Percentiles rank a stretch among this genome's conserved stretches.
These are phyloP conservation scores for Hygrocybe punicea DNA, from an alignment of 768 basidiomycete genomes.

Conservation along the genomic window DNA sequence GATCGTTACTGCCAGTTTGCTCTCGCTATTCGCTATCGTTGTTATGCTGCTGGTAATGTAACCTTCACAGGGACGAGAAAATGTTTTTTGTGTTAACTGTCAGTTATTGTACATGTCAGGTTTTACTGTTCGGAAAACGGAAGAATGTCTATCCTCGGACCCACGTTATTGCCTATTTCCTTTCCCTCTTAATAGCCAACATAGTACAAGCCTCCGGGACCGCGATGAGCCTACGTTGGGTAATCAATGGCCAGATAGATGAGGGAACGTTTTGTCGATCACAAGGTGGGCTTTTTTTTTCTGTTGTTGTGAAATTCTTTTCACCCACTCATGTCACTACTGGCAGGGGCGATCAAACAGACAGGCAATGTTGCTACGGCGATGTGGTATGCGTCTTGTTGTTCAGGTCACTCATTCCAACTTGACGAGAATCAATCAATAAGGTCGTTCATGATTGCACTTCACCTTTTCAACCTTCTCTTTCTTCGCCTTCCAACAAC, in stretches of 20 bases:
- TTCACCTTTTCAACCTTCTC: constrained; percentile 33
- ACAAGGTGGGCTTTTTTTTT: constrained; percentile 21
- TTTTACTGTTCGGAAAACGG: neutral
- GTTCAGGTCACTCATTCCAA: too few species aligned
- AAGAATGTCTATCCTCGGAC: constrained; percentile 12
- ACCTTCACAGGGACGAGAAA: too few species aligned
- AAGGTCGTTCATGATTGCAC: constrained; percentile 33
- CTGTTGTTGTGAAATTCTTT: neutral
- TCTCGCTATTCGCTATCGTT: neutral
- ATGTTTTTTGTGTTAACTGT: too few species aligned
- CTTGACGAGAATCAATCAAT: too few species aligned
- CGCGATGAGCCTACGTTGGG: constrained; percentile 29
- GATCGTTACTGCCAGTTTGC: neutral
- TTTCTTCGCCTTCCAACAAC: constrained; percentile 36
- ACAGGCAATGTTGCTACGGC: constrained; percentile 44
- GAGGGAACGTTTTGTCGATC: constrained; percentile 19
- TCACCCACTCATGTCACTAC: neutral
- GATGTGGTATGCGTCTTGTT: constrained; percentile 31
- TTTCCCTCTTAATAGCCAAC: constrained; percentile 28
- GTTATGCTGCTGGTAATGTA: neutral
- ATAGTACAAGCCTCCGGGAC: constrained; percentile 26
- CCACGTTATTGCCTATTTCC: constrained; percentile 27
- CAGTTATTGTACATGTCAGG: too few species aligned
- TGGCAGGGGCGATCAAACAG: constrained; percentile 37
- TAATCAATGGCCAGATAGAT: constrained; percentile 17